Base-by-base conservation (phyloP, 805 yeast species). In the Teunomyces atbi region DNA sequence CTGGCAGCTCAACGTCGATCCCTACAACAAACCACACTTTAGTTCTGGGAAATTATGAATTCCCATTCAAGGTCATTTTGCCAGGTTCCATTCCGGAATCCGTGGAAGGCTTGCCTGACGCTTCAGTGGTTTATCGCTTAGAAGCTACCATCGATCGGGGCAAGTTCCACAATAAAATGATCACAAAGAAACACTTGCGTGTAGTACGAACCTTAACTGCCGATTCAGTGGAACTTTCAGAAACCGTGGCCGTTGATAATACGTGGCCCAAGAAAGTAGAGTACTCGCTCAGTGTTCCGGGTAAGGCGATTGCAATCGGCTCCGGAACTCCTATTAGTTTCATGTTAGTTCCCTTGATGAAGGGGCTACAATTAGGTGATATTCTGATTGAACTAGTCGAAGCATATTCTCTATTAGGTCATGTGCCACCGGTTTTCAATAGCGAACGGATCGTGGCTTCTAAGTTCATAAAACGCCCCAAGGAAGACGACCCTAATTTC, bases 191-290 rank as follows among this genome's bases (percentile, higher is more conserved):
- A 64, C 89, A 84, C 57, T 52, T 94, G 2, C 80, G 96, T 50
- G 82, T 94, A 7, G 81, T 94, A 8, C 77, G 99, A 57, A 92
- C 98, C 0, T 68, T 92, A 48, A 83, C 96, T 1, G 79, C 96
- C 0, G 98, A 92, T 63, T 79, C 95, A 1, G 78, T 87, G 3
- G 98, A 94, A 57, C 72, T 90, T 19, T 78, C 95, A 0, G 97
- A 92, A 64, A 89, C 98, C 0, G 87, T 91, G 56, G 88, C 96
- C 0, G 95, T 92, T 27, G 96, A 90, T 60, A 92, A 92, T 62
- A 84, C 91, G 1, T 92, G 98, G 98, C 97, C 98, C 2, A 73
- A 82, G 39, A 94, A 94, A 61, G 89, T 92, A 27, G 97, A 92
- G 59, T 92, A 92, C 63, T 79, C 89, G 2, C 81, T 94, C 48